phyloP scores from a whole-genome alignment of 352 stramenopile genomes.

The Thraustotheca clavata region DNA sequence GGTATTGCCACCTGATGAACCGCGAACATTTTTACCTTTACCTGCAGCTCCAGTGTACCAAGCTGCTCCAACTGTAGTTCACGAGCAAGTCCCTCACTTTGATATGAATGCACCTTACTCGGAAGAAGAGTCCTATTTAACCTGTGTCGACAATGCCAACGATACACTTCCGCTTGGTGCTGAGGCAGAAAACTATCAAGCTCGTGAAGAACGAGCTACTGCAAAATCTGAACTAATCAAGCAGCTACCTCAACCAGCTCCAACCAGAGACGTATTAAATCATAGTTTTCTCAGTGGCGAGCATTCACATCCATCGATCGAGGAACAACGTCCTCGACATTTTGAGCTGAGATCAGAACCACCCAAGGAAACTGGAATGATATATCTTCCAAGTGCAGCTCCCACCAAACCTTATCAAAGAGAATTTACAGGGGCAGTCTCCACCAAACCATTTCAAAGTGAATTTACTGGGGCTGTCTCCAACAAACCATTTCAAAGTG shows the following conservation, averaged over 20 bases:
- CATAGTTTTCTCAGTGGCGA: not conserved
- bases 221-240: constrained; percentile 3
- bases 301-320: not conserved
- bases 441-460: too few species aligned
- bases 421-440: too few species aligned
- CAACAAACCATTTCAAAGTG: too few species aligned
- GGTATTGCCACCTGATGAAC: not conserved
- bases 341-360: not conserved
- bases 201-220: too few species aligned
- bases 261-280: not conserved
- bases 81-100: not conserved
- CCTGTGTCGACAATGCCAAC: constrained; percentile 7
- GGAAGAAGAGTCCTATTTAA: constrained; percentile 3
- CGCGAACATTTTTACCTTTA: not conserved
- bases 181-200: constrained; percentile 12
- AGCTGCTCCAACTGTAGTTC: not conserved
- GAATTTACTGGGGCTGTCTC: too few species aligned
- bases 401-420: too few species aligned
- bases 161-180: constrained; percentile 18
- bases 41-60: not conserved
- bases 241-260: not conserved
- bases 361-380: not conserved
- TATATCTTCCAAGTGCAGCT: not conserved
- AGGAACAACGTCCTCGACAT: not conserved
- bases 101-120: not conserved